Evolutionary conservation across 2,329 filamentous ascomycete species (phyloP), one percentile per base, ranked within the genome.

Genomic region (Fusarium sp.): DNA sequence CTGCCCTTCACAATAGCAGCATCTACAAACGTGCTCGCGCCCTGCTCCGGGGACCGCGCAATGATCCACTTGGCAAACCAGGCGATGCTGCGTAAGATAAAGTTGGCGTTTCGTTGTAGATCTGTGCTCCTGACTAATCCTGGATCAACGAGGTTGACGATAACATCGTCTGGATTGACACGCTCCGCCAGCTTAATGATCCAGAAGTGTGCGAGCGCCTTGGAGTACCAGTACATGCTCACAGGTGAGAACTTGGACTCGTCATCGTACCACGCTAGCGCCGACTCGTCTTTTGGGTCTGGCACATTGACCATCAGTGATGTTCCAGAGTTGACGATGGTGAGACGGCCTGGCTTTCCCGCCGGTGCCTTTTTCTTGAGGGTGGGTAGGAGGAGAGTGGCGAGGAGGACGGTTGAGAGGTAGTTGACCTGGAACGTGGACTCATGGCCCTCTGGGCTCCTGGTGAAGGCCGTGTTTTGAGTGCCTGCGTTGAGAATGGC

Each of bases 131-230:
- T 83, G 9, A 83, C 80, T 52, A 83, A 80, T 0, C 85, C 87
- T 1, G 87, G 87, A 22, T 87, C 86, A 1, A 84, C 85, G 2
- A 87, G 68, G 62, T 88, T 89, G 45, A 89, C 78, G 9, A 85
- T 69, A 0, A 87, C 83, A 39, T 86, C 82, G 2, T 86, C 81
- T 0, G 83, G 71, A 1, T 79, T 79, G 0, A 87, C 80, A 22
- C 80, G 79, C 18, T 85, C 82, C 6, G 74, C 77, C 0, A 87
- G 71, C 61, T 84, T 83, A 70, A 75, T 73, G 3, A 81, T 73
- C 74, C 84, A 85, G 31, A 84, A 73, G 27, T 82, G 80, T 2
- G 75, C 73, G 0, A 85, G 73, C 0, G 80, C 77, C 64, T 85
- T 85, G 22, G 72, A 74, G 2, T 57, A 58, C 9, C 65, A 58